A percentile compares a stretch with the other conserved stretches of the same genome.
Conservation (phyloP, 495 filamentous ascomycete genomes). For the Talaromyces borbonicus region DNA sequence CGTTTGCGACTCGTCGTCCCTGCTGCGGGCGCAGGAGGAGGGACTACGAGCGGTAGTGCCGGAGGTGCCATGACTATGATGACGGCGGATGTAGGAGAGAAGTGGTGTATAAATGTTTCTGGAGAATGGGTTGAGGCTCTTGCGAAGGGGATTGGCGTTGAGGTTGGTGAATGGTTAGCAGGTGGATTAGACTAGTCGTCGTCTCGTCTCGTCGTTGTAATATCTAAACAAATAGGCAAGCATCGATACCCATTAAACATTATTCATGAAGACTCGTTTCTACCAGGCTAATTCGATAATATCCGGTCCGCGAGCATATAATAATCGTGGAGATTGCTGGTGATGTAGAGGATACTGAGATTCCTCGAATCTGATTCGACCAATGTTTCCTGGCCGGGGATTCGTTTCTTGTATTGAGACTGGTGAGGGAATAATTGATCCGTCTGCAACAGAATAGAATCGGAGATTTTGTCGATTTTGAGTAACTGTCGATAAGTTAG, state of each 20-base stretch:
- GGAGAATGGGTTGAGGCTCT: conserved; percentile 39
- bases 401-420: conserved; percentile 7
- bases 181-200: conserved; percentile 31
- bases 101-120: conserved; percentile 39
- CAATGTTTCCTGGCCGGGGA: conserved; percentile 12
- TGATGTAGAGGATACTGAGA: conserved; percentile 17
- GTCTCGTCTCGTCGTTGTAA: background rate
- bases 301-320: conserved; percentile 22
- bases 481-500: conserved; percentile 23
- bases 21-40: conserved; percentile 17
- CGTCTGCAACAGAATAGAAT: conserved; percentile 30
- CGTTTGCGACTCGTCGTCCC: conserved; percentile 65
- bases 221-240: background rate
- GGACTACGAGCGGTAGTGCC: conserved; percentile 17
- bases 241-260: background rate
- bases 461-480: conserved; percentile 23
- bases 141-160: conserved; percentile 37
- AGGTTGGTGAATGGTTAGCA: conserved; percentile 40
- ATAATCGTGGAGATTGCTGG: conserved; percentile 25
- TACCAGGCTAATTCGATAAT: conserved; percentile 36
- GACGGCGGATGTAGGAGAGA: conserved; percentile 30
- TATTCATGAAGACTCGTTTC: no score
- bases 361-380: conserved; percentile 27
- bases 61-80: background rate
- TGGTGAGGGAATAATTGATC: conserved; percentile 24